These are phyloP conservation scores for Backusella westeae DNA, from an alignment of 192 early-diverging fungal species.

Conservation along the genomic window DNA sequence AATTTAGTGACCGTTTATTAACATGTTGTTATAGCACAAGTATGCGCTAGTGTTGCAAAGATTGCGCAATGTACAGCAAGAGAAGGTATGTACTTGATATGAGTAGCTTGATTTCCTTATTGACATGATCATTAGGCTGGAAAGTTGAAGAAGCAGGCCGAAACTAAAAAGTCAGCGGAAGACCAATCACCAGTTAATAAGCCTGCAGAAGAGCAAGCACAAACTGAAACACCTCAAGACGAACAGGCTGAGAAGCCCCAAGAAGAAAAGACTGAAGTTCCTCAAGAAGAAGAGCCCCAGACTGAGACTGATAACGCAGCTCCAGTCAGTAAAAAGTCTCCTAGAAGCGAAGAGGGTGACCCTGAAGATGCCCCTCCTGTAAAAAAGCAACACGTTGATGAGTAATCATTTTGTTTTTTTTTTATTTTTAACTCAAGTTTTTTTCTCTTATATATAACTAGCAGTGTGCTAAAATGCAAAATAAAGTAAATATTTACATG, in stretches of 20 bases:
- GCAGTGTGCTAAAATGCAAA: not conserved
- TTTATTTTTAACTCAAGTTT: not conserved
- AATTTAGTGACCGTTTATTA: not conserved
- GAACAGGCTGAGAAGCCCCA: not conserved
- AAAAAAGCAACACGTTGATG: not conserved
- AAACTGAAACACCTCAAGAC: not conserved
- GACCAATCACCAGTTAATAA: not conserved
- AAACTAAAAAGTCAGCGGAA: not conserved
- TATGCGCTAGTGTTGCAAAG: not conserved
- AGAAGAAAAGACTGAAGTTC: not conserved
- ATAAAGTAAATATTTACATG: not conserved
- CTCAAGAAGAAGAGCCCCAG: not conserved
- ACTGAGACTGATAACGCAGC: not conserved
- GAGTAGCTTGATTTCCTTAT: not conserved
- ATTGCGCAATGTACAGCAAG: not conserved
- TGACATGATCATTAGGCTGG: not conserved
- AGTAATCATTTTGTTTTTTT: not conserved
- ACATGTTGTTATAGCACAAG: not conserved
- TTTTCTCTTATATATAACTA: not conserved
- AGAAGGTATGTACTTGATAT: not conserved
- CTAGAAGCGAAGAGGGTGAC: not conserved
- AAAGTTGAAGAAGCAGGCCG: not conserved
- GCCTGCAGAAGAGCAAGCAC: not conserved
- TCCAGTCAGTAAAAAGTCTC: not conserved
- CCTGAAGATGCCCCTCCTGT: not conserved